phyloP scores from a whole-genome alignment of 2,329 filamentous ascomycete species.

The Trichoderma sp. region DNA sequence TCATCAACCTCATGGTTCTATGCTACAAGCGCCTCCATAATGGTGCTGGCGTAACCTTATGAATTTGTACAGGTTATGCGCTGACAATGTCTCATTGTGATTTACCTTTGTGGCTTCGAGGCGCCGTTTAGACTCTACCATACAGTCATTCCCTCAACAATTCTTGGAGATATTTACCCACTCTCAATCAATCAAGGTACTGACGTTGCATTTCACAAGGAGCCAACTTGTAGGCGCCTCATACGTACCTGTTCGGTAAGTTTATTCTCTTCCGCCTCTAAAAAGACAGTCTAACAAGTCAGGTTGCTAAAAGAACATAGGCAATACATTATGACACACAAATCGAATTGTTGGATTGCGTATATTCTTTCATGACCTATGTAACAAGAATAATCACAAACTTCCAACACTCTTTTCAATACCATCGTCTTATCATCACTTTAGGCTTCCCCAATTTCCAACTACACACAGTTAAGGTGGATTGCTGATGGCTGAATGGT shows the following conservation, averaged over 20 bases:
- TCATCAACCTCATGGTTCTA: not conserved
- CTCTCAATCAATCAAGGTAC: not conserved
- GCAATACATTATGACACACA: conserved; percentile 9
- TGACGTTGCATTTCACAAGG: not conserved
- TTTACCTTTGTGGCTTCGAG: not conserved
- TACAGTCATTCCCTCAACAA: not conserved
- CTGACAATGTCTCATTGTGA: not conserved
- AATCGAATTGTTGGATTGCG: not conserved
- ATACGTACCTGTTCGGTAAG: not conserved
- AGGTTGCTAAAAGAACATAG: conserved; percentile 28
- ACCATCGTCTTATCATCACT: not conserved
- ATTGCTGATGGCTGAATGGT: not conserved
- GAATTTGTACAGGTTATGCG: too few relatives aligned
- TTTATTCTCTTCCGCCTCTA: not conserved
- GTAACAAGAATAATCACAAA: not conserved
- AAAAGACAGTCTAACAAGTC: not conserved
- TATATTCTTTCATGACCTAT: not conserved
- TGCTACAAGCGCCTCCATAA: too few relatives aligned
- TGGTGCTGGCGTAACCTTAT: too few relatives aligned
- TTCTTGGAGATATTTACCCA: not conserved
- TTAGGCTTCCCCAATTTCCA: not conserved
- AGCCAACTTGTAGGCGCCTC: not conserved
- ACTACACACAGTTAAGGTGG: not conserved
- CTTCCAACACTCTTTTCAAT: not conserved
- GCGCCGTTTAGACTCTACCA: not conserved